Percentiles rank a stretch among this genome's conserved stretches.
Conservation (phyloP, 345 rosid genomes). For the Anacardium occidentale region DNA sequence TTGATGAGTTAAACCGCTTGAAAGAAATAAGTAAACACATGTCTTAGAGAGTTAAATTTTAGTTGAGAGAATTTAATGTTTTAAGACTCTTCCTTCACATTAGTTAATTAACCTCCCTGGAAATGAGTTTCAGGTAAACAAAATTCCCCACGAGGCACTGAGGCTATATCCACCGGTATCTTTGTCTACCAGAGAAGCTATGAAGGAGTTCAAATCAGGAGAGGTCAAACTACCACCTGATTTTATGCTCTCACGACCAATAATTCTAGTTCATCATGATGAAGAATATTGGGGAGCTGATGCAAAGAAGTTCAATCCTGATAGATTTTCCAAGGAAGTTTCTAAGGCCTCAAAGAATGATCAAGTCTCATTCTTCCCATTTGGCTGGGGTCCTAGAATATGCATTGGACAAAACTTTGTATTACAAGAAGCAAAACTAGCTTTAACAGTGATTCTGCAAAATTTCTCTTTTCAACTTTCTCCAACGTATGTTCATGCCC, state of each 20-base stretch:
- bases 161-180: constrained; percentile 42
- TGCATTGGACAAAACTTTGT: constrained; percentile 68
- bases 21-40: constrained; percentile 17
- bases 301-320: constrained; percentile 50
- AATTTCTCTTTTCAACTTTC: constrained; percentile 52
- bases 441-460: constrained; percentile 43
- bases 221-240: constrained; percentile 34
- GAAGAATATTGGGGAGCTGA: constrained; percentile 54
- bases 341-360: constrained; percentile 49
- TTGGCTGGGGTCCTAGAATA: constrained; percentile 54
- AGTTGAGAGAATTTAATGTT: too few relatives aligned
- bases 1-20: constrained; percentile 38
- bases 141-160: constrained; percentile 50
- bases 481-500: constrained; percentile 51
- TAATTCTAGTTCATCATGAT: constrained; percentile 38
- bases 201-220: constrained; percentile 39
- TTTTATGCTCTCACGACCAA: constrained; percentile 21
- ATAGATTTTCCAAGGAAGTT: constrained; percentile 48
- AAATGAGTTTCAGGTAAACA: constrained; percentile 25
- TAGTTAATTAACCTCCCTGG: too few relatives aligned
- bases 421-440: constrained; percentile 56
- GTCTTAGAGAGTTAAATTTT: not conserved
- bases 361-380: constrained; percentile 45
- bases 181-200: constrained; percentile 17
- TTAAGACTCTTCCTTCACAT: too few relatives aligned